Percentiles rank a stretch among this genome's conserved stretches.
phyloP scores from a whole-genome alignment of 306 rosid genomes.

The Dryas drummondii region DNA sequence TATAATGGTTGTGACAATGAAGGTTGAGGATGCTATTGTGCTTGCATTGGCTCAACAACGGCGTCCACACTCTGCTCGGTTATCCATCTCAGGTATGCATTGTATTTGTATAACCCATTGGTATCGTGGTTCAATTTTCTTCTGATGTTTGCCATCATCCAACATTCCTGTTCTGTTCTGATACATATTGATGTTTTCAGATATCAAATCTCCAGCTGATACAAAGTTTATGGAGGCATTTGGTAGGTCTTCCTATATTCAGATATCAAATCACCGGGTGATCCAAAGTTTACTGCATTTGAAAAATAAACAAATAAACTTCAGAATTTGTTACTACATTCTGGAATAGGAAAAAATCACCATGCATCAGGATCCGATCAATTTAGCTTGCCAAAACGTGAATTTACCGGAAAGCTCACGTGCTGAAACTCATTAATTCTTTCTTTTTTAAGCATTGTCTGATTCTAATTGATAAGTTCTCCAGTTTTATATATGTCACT shows the following conservation, averaged over 20 bases:
- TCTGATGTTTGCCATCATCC: not conserved
- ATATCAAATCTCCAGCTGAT: slow-evolving; percentile 81
- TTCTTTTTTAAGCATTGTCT: not conserved
- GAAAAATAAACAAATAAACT: slow-evolving; percentile 1
- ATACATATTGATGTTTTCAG: slow-evolving; percentile 42
- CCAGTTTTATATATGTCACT: not conserved
- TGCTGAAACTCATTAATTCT: not conserved
- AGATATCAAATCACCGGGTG: not conserved
- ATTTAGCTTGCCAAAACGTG: slow-evolving; percentile 6
- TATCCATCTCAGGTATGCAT: slow-evolving; percentile 58
- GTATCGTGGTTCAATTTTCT: not conserved
- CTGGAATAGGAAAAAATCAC: slow-evolving; percentile 9
- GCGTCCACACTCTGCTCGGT: slow-evolving; percentile 78
- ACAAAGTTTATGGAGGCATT: slow-evolving; percentile 94
- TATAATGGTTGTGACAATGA: slow-evolving; percentile 10
- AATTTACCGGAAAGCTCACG: not conserved
- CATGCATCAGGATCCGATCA: slow-evolving; percentile 14
- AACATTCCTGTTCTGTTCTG: not conserved
- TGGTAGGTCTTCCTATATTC: slow-evolving; percentile 47
- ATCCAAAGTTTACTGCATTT: not conserved
- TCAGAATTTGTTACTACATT: slow-evolving; percentile 11
- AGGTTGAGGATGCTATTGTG: slow-evolving; percentile 94
- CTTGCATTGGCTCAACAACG: slow-evolving; percentile 80
- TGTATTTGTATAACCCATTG: slow-evolving; percentile 9
- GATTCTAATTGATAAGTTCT: not conserved